Evolutionary conservation across 768 basidiomycete genomes (phyloP).

Genomic region (Rhizopogon roseolus): DNA sequence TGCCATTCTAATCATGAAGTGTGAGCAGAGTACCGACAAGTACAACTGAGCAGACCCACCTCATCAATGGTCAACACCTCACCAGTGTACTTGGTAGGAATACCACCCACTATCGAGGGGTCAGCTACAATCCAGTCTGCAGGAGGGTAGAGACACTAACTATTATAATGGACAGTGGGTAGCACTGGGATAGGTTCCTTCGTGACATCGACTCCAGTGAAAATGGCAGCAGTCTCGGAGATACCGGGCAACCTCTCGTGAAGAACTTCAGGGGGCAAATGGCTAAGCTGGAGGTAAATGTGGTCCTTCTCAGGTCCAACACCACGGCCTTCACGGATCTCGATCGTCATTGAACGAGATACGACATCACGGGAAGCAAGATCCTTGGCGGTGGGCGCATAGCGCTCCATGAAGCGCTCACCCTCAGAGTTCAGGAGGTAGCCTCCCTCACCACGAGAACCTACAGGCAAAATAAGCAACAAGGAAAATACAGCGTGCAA

Average conservation of each 20-base stretch:
- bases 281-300: conserved; percentile 93
- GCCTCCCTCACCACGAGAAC: conserved; percentile 98
- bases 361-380: conserved; percentile 99
- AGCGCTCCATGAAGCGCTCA: conserved; percentile 99
- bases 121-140: conserved; percentile 3
- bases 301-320: conserved; percentile 99
- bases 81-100: conserved; percentile 97
- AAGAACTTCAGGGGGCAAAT: conserved; percentile 92
- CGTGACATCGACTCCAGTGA: conserved; percentile 98
- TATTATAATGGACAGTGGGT: conserved; percentile 98
- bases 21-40: background rate
- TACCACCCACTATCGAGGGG: conserved; percentile 82
- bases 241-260: conserved; percentile 98
- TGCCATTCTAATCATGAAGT: conserved; percentile 49
- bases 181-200: conserved; percentile 99
- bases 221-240: conserved; percentile 98
- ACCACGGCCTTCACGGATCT: conserved; percentile 98
- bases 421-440: conserved; percentile 98
- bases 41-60: conserved; percentile 20
- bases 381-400: conserved; percentile 99
- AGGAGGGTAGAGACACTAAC: conserved; percentile 42
- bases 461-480: conserved; percentile 32
- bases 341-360: conserved; percentile 98
- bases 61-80: conserved; percentile 89
- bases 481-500: background rate